Conservation (phyloP, 371 early-diverging fungal species). For the Haplosporangium sp. region DNA sequence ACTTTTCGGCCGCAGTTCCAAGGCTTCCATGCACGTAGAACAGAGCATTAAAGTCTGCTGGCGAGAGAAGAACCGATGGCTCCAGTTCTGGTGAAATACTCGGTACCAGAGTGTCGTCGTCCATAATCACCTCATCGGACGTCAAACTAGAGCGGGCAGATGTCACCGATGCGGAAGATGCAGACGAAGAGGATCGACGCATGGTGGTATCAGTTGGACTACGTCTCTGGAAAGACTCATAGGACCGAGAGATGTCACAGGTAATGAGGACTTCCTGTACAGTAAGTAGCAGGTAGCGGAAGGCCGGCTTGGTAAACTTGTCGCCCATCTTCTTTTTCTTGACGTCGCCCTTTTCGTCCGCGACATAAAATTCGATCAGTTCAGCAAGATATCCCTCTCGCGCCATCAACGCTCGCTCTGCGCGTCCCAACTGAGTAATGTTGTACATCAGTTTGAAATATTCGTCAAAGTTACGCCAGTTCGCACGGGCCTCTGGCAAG, state of each 20-base stretch:
- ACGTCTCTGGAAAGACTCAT: constrained; percentile 12
- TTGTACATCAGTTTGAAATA: constrained; percentile 60
- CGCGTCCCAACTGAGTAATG: constrained; percentile 68
- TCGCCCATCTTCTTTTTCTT: constrained; percentile 59
- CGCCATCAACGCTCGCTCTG: constrained; percentile 57
- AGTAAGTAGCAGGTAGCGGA: constrained; percentile 49
- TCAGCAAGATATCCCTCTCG: constrained; percentile 44
- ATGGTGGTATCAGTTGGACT: constrained; percentile 5
- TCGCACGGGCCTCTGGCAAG: constrained; percentile 48
- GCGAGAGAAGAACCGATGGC: constrained; percentile 14
- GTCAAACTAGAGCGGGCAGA: constrained; percentile 37
- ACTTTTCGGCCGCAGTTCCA: constrained; percentile 9
- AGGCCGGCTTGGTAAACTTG: constrained; percentile 58
- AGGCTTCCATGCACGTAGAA: constrained; percentile 18
- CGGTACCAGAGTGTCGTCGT: constrained; percentile 7
- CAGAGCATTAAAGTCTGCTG: constrained; percentile 31
- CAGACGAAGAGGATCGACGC: constrained; percentile 8
- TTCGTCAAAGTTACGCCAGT: constrained; percentile 62
- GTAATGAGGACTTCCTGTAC: constrained; percentile 38
- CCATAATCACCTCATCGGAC: constrained; percentile 20
- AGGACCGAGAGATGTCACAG: constrained; percentile 47
- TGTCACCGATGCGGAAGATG: constrained; percentile 26
- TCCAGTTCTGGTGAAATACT: constrained; percentile 28
- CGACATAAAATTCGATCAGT: constrained; percentile 54
- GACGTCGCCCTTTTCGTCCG: constrained; percentile 47